A percentile compares a stretch with the other conserved stretches of the same genome.
Evolutionary conservation across 1,139 yeast genomes (phyloP).

Genomic region (Geotrichum macrosporum): DNA sequence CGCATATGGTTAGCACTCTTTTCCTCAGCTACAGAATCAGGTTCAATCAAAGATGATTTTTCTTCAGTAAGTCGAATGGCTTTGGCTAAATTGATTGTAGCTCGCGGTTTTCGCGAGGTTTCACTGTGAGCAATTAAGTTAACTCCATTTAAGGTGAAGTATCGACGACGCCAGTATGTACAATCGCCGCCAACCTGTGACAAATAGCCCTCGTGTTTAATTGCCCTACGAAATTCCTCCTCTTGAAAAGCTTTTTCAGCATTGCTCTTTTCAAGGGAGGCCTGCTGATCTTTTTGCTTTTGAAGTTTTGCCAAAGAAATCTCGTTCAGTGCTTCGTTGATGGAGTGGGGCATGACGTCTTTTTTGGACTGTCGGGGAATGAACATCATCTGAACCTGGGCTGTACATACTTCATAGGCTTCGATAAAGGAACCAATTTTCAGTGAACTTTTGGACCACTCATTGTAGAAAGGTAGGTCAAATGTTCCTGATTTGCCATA

Average conservation of each 20-base stretch:
- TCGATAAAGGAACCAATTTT: conserved; percentile 35
- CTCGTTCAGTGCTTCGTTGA: conserved; percentile 46
- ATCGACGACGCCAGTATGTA: conserved; percentile 57
- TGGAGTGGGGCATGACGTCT: conserved; percentile 53
- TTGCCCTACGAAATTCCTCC: conserved; percentile 1
- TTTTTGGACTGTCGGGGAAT: conserved; percentile 49
- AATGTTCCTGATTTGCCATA: conserved; percentile 52
- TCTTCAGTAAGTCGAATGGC: conserved; percentile 44
- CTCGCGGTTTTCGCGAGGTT: conserved; percentile 56
- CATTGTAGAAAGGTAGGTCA: conserved; percentile 64
- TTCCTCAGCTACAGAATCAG: conserved; percentile 17
- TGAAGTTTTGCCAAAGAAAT: conserved; percentile 28
- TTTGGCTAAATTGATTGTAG: conserved; percentile 63
- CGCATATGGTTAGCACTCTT: conserved; percentile 23
- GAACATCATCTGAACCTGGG: conserved; percentile 67
- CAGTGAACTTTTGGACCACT: conserved; percentile 61
- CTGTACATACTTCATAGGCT: conserved; percentile 60
- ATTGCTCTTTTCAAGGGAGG: conserved; percentile 14
- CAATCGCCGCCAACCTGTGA: conserved; percentile 78
- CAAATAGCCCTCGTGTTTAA: conserved; percentile 51
- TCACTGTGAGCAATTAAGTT: conserved; percentile 64
- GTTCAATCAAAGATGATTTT: conserved; percentile 27
- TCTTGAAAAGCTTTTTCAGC: conserved; percentile 23
- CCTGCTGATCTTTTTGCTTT: background rate
- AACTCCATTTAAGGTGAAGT: conserved; percentile 55